Conservation (phyloP, 345 rosid genomes). For the Triadica sebifera region DNA sequence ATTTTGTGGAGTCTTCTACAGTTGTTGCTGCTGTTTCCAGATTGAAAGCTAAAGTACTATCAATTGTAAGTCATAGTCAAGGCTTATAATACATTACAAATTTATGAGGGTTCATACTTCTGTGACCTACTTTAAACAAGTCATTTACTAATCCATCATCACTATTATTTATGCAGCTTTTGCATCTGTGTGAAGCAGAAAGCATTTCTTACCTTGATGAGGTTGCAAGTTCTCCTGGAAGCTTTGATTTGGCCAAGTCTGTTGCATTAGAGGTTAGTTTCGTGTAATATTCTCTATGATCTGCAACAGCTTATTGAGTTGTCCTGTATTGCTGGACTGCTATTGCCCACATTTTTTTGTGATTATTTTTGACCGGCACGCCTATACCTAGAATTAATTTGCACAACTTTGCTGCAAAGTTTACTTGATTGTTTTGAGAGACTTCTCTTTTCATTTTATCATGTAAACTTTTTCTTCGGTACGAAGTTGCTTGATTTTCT, state of each 20-base stretch:
- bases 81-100: constrained; percentile 6
- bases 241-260: constrained; percentile 73
- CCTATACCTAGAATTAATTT: neutral
- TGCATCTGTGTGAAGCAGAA: constrained; percentile 88
- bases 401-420: neutral
- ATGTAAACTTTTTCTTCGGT: neutral
- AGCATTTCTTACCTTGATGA: constrained; percentile 91
- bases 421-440: neutral
- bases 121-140: too few species aligned
- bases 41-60: constrained; percentile 83
- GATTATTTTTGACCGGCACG: neutral
- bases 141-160: too few species aligned
- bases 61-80: constrained; percentile 64
- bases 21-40: constrained; percentile 73
- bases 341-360: neutral
- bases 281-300: neutral
- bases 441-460: neutral
- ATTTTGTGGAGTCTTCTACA: constrained; percentile 39
- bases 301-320: constrained; percentile 9
- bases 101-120: neutral
- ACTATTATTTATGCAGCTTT: constrained; percentile 56
- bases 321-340: constrained; percentile 3
- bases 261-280: constrained; percentile 78
- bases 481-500: neutral
- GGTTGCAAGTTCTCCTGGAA: constrained; percentile 72